Evolutionary conservation across 306 rosid genomes (phyloP).

Genomic region (Senna siamea): DNA sequence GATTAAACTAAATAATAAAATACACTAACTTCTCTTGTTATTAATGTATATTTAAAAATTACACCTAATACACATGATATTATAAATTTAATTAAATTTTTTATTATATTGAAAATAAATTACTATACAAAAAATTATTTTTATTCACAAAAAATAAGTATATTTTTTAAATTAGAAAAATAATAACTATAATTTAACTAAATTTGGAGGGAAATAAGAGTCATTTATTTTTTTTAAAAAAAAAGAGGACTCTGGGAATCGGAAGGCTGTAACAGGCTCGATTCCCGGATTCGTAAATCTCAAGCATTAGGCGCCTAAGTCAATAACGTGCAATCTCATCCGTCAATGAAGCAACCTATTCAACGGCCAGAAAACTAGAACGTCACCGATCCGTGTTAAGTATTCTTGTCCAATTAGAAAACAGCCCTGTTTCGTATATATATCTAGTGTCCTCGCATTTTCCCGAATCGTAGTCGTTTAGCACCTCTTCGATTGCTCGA

Average conservation of each 20-base stretch:
- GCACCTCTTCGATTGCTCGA: not conserved
- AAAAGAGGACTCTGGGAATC: not conserved
- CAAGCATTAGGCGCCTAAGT: not conserved
- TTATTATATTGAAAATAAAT: too few species aligned
- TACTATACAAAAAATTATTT: too few species aligned
- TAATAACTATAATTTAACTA: too few species aligned
- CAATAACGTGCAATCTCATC: slow-evolving; percentile 12
- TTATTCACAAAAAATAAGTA: too few species aligned
- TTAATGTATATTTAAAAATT: too few species aligned
- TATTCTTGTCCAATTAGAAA: slow-evolving; percentile 29
- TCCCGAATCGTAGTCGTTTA: not conserved
- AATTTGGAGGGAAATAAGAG: too few species aligned
- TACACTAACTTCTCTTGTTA: too few species aligned
- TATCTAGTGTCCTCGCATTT: not conserved
- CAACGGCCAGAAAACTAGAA: not conserved
- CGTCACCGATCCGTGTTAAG: slow-evolving; percentile 33
- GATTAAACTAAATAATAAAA: too few species aligned
- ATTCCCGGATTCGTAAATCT: not conserved
- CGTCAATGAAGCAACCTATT: slow-evolving; percentile 13
- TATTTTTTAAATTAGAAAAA: too few species aligned
- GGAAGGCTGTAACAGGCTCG: not conserved
- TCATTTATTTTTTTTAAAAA: too few species aligned
- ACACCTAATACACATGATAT: too few species aligned
- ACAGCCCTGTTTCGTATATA: slow-evolving; percentile 33
- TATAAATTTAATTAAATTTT: too few species aligned